Evolutionary conservation across 148 eudicot species (phyloP), one percentile per base, ranked within the genome.

Genomic region (Diospyros lotus): DNA sequence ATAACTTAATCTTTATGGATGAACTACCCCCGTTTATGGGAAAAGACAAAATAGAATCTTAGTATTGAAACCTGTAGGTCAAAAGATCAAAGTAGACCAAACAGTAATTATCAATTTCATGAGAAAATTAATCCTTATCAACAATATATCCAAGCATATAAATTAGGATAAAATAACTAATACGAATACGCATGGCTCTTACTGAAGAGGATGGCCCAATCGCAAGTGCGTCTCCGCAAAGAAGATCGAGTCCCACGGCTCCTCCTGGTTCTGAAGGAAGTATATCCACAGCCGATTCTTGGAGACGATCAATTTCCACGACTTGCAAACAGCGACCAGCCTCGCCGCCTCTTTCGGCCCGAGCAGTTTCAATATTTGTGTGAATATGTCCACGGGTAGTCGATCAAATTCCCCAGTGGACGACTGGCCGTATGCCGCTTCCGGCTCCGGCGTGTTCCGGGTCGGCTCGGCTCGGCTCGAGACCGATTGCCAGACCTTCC

Each of bases 211-310:
- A 78, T 69, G 75, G 39, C 88, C 90, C 6, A 80, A 85, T 41
- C 91, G 81, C 74, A 93, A 71, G 5, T 85, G 80, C 54, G 86
- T 81, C 46, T 93, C 97, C 2, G 88, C 85, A 65, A 91, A 93
- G 82, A 87, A 86, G 18, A 87, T 68, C 7, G 94, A 88, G 40
- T 91, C 93, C 90, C 90, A 88, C 0, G 84, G 68, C 68, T 79
- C 77, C 4, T 66, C 66, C 48, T 78, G 83, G 71, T 83, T 80
- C 77, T 91, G 88, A 40, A 91, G 80, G 55, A 87, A 89, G 79
- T 84, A 73, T 17, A 93, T 85, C 98, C 98, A 93, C 3, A 93
- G 76, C 39, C 81, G 82, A 84, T 89, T 85, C 44, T 91, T 89
- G 2, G 91, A 77, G 45, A 83, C 80, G 1, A 93, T 60, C 15